phyloP scores from a whole-genome alignment of 805 yeast species.

The Lipomyces chichibuensis region DNA sequence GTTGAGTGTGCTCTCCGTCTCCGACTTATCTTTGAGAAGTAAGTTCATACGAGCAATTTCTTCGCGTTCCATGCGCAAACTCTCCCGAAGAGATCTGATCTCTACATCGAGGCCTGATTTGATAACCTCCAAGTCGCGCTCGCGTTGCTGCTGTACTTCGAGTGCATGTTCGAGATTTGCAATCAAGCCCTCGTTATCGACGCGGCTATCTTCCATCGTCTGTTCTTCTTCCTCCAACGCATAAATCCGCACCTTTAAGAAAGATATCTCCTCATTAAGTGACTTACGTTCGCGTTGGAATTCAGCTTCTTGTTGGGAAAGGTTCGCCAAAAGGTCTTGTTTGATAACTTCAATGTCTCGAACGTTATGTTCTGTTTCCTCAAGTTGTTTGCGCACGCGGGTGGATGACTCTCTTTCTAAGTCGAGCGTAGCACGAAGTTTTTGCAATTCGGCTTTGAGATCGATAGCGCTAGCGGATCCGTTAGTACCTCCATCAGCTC shows the following conservation, averaged over 20 bases:
- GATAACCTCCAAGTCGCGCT: conserved; percentile 34
- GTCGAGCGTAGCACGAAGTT: conserved; percentile 40
- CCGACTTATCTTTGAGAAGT: neutral
- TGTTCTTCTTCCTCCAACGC: conserved; percentile 53
- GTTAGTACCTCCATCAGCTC: neutral
- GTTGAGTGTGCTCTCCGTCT: neutral
- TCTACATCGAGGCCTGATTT: conserved; percentile 25
- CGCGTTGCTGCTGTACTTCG: conserved; percentile 44
- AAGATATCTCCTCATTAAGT: conserved; percentile 56
- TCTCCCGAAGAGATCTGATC: conserved; percentile 25
- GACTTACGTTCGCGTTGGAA: conserved; percentile 56
- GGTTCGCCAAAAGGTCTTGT: conserved; percentile 65
- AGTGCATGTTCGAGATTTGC: conserved; percentile 29
- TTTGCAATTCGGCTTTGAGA: conserved; percentile 18
- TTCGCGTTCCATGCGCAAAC: conserved; percentile 19
- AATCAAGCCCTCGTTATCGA: conserved; percentile 30
- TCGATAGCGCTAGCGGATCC: conserved; percentile 10
- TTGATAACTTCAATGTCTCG: conserved; percentile 51
- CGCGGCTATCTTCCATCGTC: conserved; percentile 24
- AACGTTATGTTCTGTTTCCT: conserved; percentile 42
- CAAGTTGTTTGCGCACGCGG: conserved; percentile 43
- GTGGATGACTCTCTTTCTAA: conserved; percentile 52
- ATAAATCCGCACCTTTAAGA: conserved; percentile 50
- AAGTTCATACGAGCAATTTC: conserved; percentile 1
- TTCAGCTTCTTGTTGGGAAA: conserved; percentile 67